Conservation (phyloP, 2,329 filamentous ascomycete species). For the Beauveria scarabaeidicola region DNA sequence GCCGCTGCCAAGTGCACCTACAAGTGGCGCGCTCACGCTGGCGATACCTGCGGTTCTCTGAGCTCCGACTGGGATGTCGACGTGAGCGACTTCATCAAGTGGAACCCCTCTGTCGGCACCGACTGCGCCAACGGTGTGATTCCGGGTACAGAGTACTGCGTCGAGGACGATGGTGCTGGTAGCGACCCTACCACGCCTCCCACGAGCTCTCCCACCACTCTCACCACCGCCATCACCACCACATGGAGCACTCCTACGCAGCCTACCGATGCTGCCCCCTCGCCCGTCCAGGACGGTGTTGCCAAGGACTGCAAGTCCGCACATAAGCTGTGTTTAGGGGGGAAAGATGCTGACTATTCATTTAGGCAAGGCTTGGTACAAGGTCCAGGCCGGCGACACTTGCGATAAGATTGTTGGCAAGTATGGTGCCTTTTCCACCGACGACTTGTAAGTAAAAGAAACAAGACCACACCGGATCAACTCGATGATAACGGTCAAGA, state of each 20-base stretch:
- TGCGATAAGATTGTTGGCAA: conserved; percentile 11
- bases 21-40: conserved; percentile 10
- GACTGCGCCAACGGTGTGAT: conserved; percentile 1
- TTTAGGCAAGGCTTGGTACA: conserved; percentile 11
- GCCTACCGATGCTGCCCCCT: neutral
- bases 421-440: conserved; percentile 17
- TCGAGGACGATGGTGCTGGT: conserved; percentile 6
- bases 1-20: conserved; percentile 10
- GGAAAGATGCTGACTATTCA: neutral
- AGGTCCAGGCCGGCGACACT: conserved; percentile 11
- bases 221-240: neutral
- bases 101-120: conserved; percentile 19
- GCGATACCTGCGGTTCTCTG: conserved; percentile 22
- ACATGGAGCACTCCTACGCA: neutral
- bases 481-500: neutral
- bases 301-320: neutral
- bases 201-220: neutral
- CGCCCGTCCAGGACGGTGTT: conserved; percentile 7
- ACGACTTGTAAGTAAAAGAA: conserved; percentile 7
- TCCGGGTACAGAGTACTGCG: conserved; percentile 14
- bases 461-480: neutral
- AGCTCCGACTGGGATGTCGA: conserved; percentile 17
- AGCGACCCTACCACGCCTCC: neutral
- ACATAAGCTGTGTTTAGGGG: neutral
- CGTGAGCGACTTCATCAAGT: conserved; percentile 15